Evolutionary conservation across 441 rosid genomes (phyloP), one percentile per base, ranked within the genome.

Genomic region (Jatropha multifida): DNA sequence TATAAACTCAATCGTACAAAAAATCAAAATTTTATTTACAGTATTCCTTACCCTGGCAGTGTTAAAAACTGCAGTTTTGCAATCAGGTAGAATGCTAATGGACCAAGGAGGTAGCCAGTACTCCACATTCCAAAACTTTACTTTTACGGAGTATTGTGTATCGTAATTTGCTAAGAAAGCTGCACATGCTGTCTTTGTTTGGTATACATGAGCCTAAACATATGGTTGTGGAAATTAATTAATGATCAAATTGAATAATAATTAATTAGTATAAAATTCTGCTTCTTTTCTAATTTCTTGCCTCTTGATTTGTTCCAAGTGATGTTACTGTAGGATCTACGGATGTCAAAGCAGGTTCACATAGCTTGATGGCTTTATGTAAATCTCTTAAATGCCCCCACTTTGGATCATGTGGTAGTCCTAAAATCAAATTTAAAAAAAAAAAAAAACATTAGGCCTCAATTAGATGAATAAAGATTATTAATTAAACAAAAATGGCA

Each of bases 21-120:
- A 0, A n/a, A 58, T 0, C 2, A 58, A 18, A 18, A 56, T n/a
- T 7, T 56, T 58, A n/a, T 18, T 26, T 20, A 54, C 14, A 18
- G 4, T 58, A 20, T 2, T 74, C 60, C 89, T 85, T 77, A 94
- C 99, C 89, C 90, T 90, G 76, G 97, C 98, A 37, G 98, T 94
- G 88, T 96, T 96, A 80, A 86, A 94, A 74, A 86, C 93, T 8
- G 88, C 91, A 78, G 88, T 94, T 87, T 91, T 91, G 93, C 98
- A 96, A 84, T 94, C 99, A n/a, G 98, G 99, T 56, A 96, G 96
- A 78, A 96, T 80, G 83, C 99, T 96, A 77, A 96, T 83, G 66
- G 99, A 94, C 99, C 99, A 96, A 17, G 93, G 96, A 70, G 99
- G 99, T 67, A 96, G 82, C 79, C 89, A 88, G 79, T 92, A 96